phyloP scores from a whole-genome alignment of 1,284 basidiomycete genomes.

The Fomitopsis schrenkii region DNA sequence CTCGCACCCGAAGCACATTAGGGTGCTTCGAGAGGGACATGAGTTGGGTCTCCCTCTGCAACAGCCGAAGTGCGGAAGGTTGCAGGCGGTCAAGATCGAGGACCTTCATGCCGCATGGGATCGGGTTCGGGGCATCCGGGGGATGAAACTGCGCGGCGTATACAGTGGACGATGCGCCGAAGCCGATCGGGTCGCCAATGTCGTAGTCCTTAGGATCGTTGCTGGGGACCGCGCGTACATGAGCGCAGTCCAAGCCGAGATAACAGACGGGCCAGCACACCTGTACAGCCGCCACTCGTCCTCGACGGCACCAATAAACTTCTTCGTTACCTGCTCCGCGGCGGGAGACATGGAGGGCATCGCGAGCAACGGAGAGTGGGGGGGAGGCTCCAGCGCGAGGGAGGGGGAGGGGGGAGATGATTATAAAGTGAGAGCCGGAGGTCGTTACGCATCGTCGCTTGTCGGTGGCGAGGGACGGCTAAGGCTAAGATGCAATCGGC shows the following conservation, averaged over 20 bases:
- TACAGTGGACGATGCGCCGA: conserved; percentile 85
- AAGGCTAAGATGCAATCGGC: background rate
- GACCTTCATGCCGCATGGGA: conserved; percentile 82
- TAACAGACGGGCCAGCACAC: conserved; percentile 31
- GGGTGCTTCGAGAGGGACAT: conserved; percentile 95
- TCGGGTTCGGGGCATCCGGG: conserved; percentile 29
- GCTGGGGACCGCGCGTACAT: conserved; percentile 33
- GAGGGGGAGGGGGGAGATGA: background rate
- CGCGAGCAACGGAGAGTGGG: background rate
- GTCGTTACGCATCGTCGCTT: background rate
- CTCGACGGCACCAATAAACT: conserved; percentile 71
- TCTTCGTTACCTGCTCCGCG: conserved; percentile 20
- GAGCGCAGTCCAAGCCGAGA: conserved; percentile 5
- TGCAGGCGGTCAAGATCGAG: conserved; percentile 81
- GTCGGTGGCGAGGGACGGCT: background rate
- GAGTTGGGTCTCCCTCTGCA: conserved; percentile 83
- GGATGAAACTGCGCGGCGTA: conserved; percentile 65
- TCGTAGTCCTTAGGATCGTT: conserved; percentile 69
- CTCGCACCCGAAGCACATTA: conserved; percentile 86
- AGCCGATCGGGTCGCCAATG: conserved; percentile 73
- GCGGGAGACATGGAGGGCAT: conserved; percentile 14
- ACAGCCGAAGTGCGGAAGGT: conserved; percentile 59
- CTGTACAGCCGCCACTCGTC: conserved; percentile 85
- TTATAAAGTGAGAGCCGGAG: background rate
- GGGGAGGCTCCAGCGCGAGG: background rate